Evolutionary conservation across 192 early-diverging fungal species (phyloP).

Genomic region (Podila clonocystis): DNA sequence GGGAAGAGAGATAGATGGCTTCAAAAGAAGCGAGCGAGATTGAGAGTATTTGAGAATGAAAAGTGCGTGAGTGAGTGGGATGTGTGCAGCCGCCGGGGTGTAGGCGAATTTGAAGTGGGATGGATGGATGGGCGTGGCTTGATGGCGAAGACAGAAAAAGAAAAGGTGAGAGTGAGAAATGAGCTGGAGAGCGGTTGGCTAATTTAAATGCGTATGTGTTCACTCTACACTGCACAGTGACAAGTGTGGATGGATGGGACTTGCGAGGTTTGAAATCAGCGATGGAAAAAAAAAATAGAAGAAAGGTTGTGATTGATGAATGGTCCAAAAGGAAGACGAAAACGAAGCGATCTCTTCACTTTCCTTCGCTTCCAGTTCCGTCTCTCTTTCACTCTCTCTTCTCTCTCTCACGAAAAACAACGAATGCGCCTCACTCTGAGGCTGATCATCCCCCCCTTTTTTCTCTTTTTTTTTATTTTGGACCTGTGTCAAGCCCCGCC

Average conservation of each 20-base stretch:
- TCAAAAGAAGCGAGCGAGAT: not conserved
- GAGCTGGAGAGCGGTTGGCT: conserved; percentile 4
- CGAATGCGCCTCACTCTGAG: too few species aligned
- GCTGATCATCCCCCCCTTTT: too few species aligned
- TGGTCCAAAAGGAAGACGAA: not conserved
- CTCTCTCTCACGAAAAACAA: not conserved
- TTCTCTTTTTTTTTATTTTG: too few species aligned
- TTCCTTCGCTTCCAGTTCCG: not conserved
- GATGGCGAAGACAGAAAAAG: conserved; percentile 3
- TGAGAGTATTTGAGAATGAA: too few species aligned
- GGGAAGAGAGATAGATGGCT: not conserved
- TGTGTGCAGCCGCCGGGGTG: too few species aligned
- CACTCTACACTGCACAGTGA: too few species aligned
- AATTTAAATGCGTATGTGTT: not conserved
- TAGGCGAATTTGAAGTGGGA: too few species aligned
- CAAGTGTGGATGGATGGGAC: too few species aligned
- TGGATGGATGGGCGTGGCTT: too few species aligned
- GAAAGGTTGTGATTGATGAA: not conserved
- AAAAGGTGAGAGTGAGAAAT: conserved; percentile 1
- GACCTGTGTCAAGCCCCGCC: too few species aligned
- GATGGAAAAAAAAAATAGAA: not conserved
- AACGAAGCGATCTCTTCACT: not conserved
- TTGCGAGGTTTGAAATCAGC: not conserved
- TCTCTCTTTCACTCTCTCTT: not conserved
- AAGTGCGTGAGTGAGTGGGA: too few species aligned